phyloP scores from a whole-genome alignment of 176 grass and related monocot species.

The Aegilops tauschii region DNA sequence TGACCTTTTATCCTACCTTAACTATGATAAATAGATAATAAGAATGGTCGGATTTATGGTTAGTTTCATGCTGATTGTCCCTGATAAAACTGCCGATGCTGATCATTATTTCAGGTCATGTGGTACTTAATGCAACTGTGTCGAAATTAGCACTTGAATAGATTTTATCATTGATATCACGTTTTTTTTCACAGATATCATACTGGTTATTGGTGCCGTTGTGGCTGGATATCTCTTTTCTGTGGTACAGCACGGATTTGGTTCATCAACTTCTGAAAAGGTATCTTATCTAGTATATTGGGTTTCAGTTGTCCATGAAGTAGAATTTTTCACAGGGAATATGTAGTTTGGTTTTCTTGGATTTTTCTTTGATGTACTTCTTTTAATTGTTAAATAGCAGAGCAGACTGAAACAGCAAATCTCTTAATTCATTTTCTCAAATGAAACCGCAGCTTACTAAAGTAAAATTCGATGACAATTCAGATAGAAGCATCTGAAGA shows the following conservation, averaged over 20 bases:
- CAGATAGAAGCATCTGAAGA: conserved; percentile 58
- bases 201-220: conserved; percentile 86
- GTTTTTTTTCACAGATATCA: conserved; percentile 70
- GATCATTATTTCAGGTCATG: conserved; percentile 4
- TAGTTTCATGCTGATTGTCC: conserved; percentile 23
- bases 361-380: not conserved
- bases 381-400: not conserved
- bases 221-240: conserved; percentile 92
- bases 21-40: not conserved
- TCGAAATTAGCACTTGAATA: not conserved
- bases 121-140: not conserved
- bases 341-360: not conserved
- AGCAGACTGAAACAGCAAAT: not conserved
- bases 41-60: not conserved
- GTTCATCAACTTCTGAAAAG: conserved; percentile 61
- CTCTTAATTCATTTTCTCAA: not conserved
- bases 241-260: conserved; percentile 80
- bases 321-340: not conserved
- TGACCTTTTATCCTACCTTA: not conserved
- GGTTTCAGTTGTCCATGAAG: not conserved
- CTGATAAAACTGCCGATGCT: not conserved
- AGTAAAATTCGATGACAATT: conserved; percentile 9
- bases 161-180: not conserved
- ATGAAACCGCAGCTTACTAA: not conserved
- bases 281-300: conserved; percentile 24